Conservation (phyloP, 2,329 filamentous ascomycete genomes). For the Dactylellina drechsleri region DNA sequence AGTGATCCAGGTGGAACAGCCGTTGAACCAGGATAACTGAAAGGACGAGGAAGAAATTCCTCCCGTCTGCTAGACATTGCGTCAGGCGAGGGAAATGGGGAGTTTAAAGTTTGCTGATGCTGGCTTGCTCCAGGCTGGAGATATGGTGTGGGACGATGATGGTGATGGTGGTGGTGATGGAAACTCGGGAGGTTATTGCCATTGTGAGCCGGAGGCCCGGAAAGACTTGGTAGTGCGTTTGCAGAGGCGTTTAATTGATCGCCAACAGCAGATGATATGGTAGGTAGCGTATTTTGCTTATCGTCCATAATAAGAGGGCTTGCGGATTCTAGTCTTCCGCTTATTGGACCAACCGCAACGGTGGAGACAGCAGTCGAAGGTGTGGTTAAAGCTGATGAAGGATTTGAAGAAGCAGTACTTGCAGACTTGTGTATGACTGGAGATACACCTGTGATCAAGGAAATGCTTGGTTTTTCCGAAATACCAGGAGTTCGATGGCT, state of each 20-base stretch:
- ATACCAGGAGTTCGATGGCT: slow-evolving; percentile 3
- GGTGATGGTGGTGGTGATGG: slow-evolving; percentile 46
- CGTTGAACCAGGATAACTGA: slow-evolving; percentile 33
- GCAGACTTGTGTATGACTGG: slow-evolving; percentile 31
- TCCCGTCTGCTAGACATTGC: slow-evolving; percentile 45
- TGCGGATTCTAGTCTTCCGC: slow-evolving; percentile 33
- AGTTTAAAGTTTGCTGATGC: slow-evolving; percentile 30
- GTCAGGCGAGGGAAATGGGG: slow-evolving; percentile 50
- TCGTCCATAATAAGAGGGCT: slow-evolving; percentile 39
- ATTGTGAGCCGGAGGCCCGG: slow-evolving; percentile 20
- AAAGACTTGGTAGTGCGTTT: slow-evolving; percentile 30
- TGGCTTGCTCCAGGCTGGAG: slow-evolving; percentile 34
- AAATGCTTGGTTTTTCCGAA: slow-evolving; percentile 42
- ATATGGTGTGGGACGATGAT: slow-evolving; percentile 29
- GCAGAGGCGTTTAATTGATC: slow-evolving; percentile 30
- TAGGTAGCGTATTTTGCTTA: slow-evolving; percentile 36
- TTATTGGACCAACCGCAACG: slow-evolving; percentile 26
- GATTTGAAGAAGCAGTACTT: slow-evolving; percentile 42
- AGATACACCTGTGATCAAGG: slow-evolving; percentile 45
- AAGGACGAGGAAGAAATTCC: slow-evolving; percentile 47
- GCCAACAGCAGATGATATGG: slow-evolving; percentile 40
- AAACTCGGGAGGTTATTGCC: slow-evolving; percentile 41
- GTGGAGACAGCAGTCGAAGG: slow-evolving; percentile 47
- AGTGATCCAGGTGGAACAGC: slow-evolving; percentile 21
- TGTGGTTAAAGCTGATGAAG: slow-evolving; percentile 38